phyloP scores from a whole-genome alignment of 2,329 filamentous ascomycete genomes.

The Pseudonectria buxi region DNA sequence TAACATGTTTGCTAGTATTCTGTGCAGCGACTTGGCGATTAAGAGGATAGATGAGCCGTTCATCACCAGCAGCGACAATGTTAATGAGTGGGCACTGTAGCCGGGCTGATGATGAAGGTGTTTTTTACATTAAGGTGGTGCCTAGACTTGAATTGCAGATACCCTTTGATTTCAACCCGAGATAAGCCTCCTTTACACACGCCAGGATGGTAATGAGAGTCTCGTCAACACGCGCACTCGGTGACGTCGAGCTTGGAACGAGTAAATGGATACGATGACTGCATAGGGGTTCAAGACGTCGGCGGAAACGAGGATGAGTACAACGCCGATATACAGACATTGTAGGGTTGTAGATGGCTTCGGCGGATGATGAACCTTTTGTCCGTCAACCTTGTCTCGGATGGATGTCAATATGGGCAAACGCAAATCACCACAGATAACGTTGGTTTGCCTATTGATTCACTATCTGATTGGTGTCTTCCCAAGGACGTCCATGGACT shows the following conservation, averaged over 20 bases:
- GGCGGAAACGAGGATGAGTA: slow-evolving; percentile 42
- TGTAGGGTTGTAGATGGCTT: no score
- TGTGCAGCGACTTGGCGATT: slow-evolving; percentile 93
- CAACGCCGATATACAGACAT: slow-evolving; percentile 40
- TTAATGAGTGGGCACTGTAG: slow-evolving; percentile 72
- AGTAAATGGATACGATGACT: slow-evolving; percentile 42
- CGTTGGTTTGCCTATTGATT: no score
- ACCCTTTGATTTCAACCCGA: slow-evolving; percentile 13
- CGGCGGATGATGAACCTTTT: no score
- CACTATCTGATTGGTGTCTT: no score
- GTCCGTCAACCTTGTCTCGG: not conserved
- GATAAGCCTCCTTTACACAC: not conserved
- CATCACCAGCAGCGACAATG: slow-evolving; percentile 64
- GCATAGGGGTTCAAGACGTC: slow-evolving; percentile 41
- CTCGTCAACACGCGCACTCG: slow-evolving; percentile 29
- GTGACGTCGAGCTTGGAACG: slow-evolving; percentile 33
- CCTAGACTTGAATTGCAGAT: slow-evolving; percentile 22
- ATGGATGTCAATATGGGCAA: no score
- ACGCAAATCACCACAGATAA: no score
- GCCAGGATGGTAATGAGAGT: not conserved
- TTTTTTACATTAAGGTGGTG: slow-evolving; percentile 10
- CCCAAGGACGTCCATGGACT: no score
- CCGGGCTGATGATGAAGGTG: not conserved
- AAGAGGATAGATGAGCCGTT: slow-evolving; percentile 93
- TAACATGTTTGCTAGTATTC: slow-evolving; percentile 54